Evolutionary conservation across 2,329 filamentous ascomycete species (phyloP), one percentile per base, ranked within the genome.

Genomic region (Microsporum audouinii): DNA sequence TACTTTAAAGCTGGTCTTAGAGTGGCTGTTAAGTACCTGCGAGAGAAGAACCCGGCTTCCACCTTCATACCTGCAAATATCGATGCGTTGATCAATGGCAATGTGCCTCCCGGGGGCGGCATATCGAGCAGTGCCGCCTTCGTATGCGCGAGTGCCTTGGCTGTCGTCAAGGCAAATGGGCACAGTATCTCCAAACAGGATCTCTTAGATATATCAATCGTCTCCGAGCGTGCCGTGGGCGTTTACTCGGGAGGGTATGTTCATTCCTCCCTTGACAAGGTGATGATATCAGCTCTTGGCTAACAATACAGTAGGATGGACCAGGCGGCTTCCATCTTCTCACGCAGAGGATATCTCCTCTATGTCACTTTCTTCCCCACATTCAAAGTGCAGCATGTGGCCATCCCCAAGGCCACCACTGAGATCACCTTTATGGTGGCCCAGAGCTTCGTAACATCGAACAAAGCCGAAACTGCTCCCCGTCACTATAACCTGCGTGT

Each of bases 401-500:
- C 86, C 45, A 90, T 99, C 72, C 92, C 92, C 12, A 82, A 84
- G 61, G 89, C 91, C 3, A 80, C 84, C 53, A 89, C 91, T 1
- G 89, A 95, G 67, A 82, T 96, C 60, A 90, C 86, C 66, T 97
- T 99, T 74, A 81, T 99, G 65, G 91, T 96, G 66, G 92, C 91
- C 5, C 94, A 99, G 73, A 95, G 88, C 63, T 96, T 96, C 72
- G 88, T 99, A 63, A 87, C 88, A 14, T 89, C 92, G 3, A 91
- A 97, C 79, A 99, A 99, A 77, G 89, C 94, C 70, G 88, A 92
- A 64, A 96, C 92, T 0, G 94, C 88, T 0, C 92, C 92, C 0
- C 86, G 95, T 65, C 90, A 92, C 80, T 99, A 97, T 80, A 99
- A 99, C 74, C 83, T 99, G 29, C 88, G 94, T 33, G 94, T 99